Base-by-base conservation (phyloP, 2,329 filamentous ascomycete genomes). In the Aspergillus sp. region DNA sequence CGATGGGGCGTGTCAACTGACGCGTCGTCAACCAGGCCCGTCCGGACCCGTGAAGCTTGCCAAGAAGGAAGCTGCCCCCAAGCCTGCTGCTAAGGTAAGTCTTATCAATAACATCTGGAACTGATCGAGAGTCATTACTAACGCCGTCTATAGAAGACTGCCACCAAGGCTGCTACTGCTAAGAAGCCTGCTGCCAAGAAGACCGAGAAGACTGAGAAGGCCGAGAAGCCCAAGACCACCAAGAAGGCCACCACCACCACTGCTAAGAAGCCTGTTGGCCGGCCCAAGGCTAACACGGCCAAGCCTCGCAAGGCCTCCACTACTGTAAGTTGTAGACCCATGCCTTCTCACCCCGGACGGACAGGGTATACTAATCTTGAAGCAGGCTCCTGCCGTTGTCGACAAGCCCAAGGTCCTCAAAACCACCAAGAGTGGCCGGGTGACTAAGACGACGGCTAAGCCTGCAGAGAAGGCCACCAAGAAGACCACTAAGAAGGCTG, bases 1-100 rank as follows among this genome's bases (percentile, higher is more conserved):
- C 52, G 38, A 49, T 53, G 23, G 44, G 47, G 54, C 21, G 42
- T 51, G 42, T 55, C 55, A 49, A 62, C 71, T 76, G 64, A 77
- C 73, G 66, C 69, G 66, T 70, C 62, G 54, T 39, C 57, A 39
- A 60, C 54, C 61, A 92, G 90, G 90, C 71, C 84, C 91, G 62
- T 96, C 92, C 65, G 92, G 92, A 62, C 90, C 91, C 68, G 92
- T 95, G 79, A 96, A 96, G 89, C 88, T 96, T 62, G 90, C 89
- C 62, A 94, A 94, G 88, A 92, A 92, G 83, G 84, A 85, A 58
- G 59, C 74, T 57, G 71, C 71, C 64, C 71, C 76, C 51, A 77
- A 83, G 77, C 75, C 81, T 57, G 75, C 77, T 61, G 66, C 73
- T 36, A 78, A 77, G 73, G 70, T 71, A 65, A 57, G 39, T 47